A percentile compares a stretch with the other conserved stretches of the same genome.
Conservation (phyloP, 2,329 filamentous ascomycete genomes). For the Leptographium lundbergii region DNA sequence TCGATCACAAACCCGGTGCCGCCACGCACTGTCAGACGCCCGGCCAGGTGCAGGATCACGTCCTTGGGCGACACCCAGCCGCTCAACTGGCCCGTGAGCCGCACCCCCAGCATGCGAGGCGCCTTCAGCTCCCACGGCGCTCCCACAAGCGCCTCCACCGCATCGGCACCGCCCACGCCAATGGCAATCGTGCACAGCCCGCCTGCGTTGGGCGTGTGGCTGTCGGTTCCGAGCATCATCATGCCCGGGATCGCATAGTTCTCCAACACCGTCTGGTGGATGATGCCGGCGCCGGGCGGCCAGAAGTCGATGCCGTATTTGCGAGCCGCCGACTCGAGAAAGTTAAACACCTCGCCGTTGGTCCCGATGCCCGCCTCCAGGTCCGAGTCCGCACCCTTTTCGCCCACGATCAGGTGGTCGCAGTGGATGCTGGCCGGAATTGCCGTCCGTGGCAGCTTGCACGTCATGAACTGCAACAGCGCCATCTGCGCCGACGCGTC, state of each 20-base stretch:
- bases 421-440: constrained; percentile 97
- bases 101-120: constrained; percentile 77
- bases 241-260: constrained; percentile 95
- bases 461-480: constrained; percentile 96
- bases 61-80: constrained; percentile 95
- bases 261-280: constrained; percentile 95
- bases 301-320: constrained; percentile 94
- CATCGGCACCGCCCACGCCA: constrained; percentile 92
- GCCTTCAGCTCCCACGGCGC: constrained; percentile 97
- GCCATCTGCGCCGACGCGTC: constrained; percentile 99
- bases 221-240: constrained; percentile 98
- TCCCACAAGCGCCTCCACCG: constrained; percentile 90
- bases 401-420: constrained; percentile 96
- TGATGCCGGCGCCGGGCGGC: constrained; percentile 87
- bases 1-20: constrained; percentile 93
- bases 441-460: constrained; percentile 74
- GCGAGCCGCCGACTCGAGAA: constrained; percentile 81
- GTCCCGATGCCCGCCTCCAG: constrained; percentile 72
- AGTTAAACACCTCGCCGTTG: constrained; percentile 97
- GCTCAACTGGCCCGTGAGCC: constrained; percentile 68
- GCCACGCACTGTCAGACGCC: constrained; percentile 80
- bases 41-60: constrained; percentile 80
- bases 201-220: constrained; percentile 94
- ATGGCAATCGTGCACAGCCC: constrained; percentile 89
- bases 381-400: constrained; percentile 79